Base-by-base conservation (phyloP, 1,284 basidiomycete genomes). In the Sporisorium scitamineum region DNA sequence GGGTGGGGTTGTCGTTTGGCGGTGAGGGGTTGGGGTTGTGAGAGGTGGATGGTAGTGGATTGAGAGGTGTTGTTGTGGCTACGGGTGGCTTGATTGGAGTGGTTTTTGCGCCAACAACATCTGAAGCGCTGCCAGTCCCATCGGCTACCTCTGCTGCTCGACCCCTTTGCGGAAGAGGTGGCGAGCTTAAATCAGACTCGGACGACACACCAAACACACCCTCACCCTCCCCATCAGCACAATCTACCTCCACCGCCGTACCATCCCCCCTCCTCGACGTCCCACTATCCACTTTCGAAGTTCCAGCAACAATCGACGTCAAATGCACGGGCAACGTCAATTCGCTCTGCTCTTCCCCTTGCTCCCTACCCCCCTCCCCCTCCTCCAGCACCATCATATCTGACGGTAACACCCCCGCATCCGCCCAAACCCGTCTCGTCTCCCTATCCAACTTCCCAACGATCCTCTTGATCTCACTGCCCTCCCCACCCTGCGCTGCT, bases 341-440 rank as follows among this genome's bases (percentile, higher is more conserved):
- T 31, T 69, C 67, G 32, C 61, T 63, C 26, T 69, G 55, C 31
- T 69, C 31, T 18, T 52, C 31, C 65, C 9, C 31, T 24, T 26
- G 27, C 8, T 27, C 26, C 26, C n/a, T 31, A 13, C 14, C 29
- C 20, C 13, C 34, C 14, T 27, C 39, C 39, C 13, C 27, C 11
- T 31, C 10, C 3, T n/a, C n/a, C n/a, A n/a, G n/a, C n/a, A n/a
- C n/a, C n/a, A n/a, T n/a, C n/a, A n/a, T n/a, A n/a, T n/a, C n/a
- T n/a, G 29, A 9, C 27, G 47, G 4, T 11, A 57, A 6, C 6
- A 61, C 54, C 11, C 65, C 65, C 10, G 65, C 59, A 10, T 54
- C 37, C 2, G 13, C 51, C 65, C 65, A 57, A 14, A 61, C 45
- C 5, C 18, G 11, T 22, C 16, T 48, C 29, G 55, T 54, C 10